These are phyloP conservation scores for Vanderwaltozyma tropicalis DNA, from an alignment of 805 yeast species.

Conservation along the genomic window DNA sequence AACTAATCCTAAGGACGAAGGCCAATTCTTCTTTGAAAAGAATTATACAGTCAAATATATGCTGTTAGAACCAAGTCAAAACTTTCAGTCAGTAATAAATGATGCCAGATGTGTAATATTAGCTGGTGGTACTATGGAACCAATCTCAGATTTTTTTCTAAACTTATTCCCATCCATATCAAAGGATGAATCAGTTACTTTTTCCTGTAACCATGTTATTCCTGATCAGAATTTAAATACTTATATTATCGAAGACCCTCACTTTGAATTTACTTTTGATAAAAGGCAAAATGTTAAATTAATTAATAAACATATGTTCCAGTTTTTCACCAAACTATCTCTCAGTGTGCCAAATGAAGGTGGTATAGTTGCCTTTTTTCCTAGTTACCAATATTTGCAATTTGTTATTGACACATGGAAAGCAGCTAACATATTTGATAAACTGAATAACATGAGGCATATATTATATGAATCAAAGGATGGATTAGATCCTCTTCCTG, in stretches of 20 bases:
- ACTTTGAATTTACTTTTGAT: constrained; percentile 60
- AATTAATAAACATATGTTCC: constrained; percentile 34
- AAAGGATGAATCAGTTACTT: constrained; percentile 34
- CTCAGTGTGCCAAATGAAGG: constrained; percentile 39
- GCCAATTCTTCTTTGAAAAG: constrained; percentile 54
- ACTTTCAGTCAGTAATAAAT: constrained; percentile 55
- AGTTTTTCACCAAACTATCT: constrained; percentile 26
- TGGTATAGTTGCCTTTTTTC: constrained; percentile 76
- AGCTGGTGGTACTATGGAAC: constrained; percentile 96
- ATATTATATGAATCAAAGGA: constrained; percentile 48
- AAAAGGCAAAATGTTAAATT: constrained; percentile 40
- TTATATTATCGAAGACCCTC: constrained; percentile 34
- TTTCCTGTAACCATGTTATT: constrained; percentile 77
- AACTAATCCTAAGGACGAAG: constrained; percentile 69
- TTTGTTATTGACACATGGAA: constrained; percentile 48
- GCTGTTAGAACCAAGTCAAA: constrained; percentile 67
- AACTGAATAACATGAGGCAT: constrained; percentile 33
- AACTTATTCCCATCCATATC: constrained; percentile 53
- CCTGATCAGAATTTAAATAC: constrained; percentile 60
- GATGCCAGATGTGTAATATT: constrained; percentile 59
- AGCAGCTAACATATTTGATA: constrained; percentile 21
- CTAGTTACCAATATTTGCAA: constrained; percentile 67
- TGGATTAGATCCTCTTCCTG: constrained; percentile 38
- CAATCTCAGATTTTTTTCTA: constrained; percentile 59
- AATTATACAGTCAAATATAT: constrained; percentile 47